phyloP scores from a whole-genome alignment of 805 yeast genomes.

The Metschnikowia rubicola region DNA sequence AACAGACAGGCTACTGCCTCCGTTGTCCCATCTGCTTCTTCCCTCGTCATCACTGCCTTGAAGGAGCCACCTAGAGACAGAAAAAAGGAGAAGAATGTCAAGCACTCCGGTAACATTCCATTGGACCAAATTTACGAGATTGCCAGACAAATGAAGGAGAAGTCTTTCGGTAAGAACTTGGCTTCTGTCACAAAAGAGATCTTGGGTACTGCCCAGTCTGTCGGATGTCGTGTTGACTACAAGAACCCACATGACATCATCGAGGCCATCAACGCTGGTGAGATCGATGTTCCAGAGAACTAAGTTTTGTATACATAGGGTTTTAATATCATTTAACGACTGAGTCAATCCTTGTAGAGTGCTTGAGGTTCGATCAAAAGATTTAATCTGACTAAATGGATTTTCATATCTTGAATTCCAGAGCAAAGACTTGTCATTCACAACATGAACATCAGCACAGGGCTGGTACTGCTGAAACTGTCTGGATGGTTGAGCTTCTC shows the following conservation, averaged over 20 bases:
- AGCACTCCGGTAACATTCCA: conserved; percentile 98
- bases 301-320: conserved; percentile 42
- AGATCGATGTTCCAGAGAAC: conserved; percentile 88
- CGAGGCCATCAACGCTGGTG: conserved; percentile 98
- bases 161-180: conserved; percentile 96
- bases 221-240: conserved; percentile 99
- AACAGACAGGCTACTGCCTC: conserved; percentile 99
- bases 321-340: conserved; percentile 35
- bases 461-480: too few relatives aligned
- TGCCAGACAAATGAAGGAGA: conserved; percentile 96
- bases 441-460: too few relatives aligned
- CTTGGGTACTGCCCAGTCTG: conserved; percentile 99
- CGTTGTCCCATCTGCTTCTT: conserved; percentile 99
- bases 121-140: conserved; percentile 94
- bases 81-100: conserved; percentile 99
- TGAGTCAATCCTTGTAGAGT: conserved; percentile 7
- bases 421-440: too few relatives aligned
- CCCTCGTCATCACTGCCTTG: conserved; percentile 97
- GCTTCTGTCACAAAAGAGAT: conserved; percentile 98
- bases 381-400: too few relatives aligned
- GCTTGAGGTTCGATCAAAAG: background rate
- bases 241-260: conserved; percentile 99
- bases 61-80: conserved; percentile 99
- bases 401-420: too few relatives aligned
- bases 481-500: too few relatives aligned